phyloP scores from a whole-genome alignment of 176 grass and related monocot genomes.

The Tillandsia fasciculata region DNA sequence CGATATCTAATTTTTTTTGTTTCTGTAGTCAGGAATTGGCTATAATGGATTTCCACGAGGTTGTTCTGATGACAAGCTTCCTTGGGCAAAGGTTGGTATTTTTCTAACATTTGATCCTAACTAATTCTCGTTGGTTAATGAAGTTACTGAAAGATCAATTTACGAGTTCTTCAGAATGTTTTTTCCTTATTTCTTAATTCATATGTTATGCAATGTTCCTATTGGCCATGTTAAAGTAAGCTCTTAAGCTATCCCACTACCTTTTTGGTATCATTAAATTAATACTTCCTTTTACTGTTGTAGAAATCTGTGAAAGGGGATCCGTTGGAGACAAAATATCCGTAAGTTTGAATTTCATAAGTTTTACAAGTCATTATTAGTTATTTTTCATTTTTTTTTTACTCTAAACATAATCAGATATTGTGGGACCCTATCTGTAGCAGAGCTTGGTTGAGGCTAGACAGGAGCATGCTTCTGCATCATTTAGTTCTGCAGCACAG shows the following conservation, averaged over 20 bases:
- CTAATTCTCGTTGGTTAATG: background rate
- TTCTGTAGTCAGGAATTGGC: constrained; percentile 60
- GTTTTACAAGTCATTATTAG: background rate
- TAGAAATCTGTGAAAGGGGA: constrained; percentile 82
- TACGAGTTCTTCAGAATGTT: background rate
- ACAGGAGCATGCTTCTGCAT: no score
- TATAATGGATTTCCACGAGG: constrained; percentile 98
- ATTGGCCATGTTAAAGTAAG: background rate
- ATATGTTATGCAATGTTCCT: background rate
- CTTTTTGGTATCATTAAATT: background rate
- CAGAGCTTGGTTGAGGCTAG: background rate
- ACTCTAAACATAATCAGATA: background rate
- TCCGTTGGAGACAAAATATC: constrained; percentile 86
- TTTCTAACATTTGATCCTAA: constrained; percentile 7
- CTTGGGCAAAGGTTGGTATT: constrained; percentile 80
- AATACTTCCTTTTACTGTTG: constrained; percentile 11
- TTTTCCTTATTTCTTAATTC: background rate
- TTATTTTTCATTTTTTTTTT: background rate
- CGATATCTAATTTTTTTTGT: constrained; percentile 24
- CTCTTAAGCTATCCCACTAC: background rate
- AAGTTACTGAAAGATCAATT: background rate
- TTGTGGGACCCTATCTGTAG: background rate
- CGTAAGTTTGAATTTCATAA: constrained; percentile 50
- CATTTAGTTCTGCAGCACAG: no score
- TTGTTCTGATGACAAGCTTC: constrained; percentile 94